phyloP scores from a whole-genome alignment of 805 yeast genomes.

The Wickerhamiella parazyma region DNA sequence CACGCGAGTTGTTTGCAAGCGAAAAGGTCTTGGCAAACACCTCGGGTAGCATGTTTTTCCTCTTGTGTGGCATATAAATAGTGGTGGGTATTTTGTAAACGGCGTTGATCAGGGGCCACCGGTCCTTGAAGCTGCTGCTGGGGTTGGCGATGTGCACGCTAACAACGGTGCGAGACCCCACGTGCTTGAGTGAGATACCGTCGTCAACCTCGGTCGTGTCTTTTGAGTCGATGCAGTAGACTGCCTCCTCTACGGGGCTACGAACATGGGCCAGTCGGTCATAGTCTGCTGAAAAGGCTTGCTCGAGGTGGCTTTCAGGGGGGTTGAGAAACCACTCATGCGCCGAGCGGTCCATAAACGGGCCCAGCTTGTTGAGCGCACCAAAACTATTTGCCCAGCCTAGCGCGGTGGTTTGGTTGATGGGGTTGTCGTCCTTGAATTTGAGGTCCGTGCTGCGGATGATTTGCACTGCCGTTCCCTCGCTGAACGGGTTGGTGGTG shows the following conservation, averaged over 20 bases:
- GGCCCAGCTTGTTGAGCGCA: background rate
- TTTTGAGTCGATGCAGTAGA: slow-evolving; percentile 73
- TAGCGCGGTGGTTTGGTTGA: background rate
- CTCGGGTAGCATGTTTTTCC: slow-evolving; percentile 58
- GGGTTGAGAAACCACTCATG: slow-evolving; percentile 3
- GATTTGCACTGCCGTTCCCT: slow-evolving; percentile 9
- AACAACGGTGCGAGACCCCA: slow-evolving; percentile 26
- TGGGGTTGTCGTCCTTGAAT: background rate
- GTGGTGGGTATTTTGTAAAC: slow-evolving; percentile 55
- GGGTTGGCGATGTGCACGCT: slow-evolving; percentile 84
- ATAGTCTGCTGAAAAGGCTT: background rate
- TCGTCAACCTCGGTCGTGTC: slow-evolving; percentile 88
- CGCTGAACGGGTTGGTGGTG: slow-evolving; percentile 7
- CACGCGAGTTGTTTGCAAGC: background rate
- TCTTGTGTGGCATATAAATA: slow-evolving; percentile 55
- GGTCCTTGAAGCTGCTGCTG: slow-evolving; percentile 38
- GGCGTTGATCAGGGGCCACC: slow-evolving; percentile 31
- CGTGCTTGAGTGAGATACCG: slow-evolving; percentile 50
- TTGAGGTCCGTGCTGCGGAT: background rate
- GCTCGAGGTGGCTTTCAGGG: background rate
- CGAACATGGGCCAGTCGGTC: slow-evolving; percentile 10
- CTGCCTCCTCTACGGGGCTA: slow-evolving; percentile 10
- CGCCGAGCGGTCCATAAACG: slow-evolving; percentile 4
- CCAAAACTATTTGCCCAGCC: slow-evolving; percentile 1
- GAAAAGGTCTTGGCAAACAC: slow-evolving; percentile 29